A percentile compares a stretch with the other conserved stretches of the same genome.
phyloP scores from a whole-genome alignment of 169 alveolate species.

The Plasmodium inui region DNA sequence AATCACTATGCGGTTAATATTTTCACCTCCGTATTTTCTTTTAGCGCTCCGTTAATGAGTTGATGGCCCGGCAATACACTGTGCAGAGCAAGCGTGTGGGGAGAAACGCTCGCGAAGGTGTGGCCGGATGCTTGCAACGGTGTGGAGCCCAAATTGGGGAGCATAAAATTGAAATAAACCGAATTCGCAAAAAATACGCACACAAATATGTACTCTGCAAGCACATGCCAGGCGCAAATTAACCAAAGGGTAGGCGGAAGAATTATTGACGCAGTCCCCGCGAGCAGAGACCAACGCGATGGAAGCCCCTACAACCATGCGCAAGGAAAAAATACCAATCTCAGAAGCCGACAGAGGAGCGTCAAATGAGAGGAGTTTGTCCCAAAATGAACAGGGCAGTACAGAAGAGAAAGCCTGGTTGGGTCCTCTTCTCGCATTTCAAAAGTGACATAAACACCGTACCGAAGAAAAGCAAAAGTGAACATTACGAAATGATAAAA shows the following conservation, averaged over 20 bases:
- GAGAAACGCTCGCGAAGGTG: not conserved
- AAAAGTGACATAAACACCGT: constrained; percentile 18
- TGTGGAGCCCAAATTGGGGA: not conserved
- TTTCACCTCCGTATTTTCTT: not conserved
- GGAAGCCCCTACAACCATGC: not conserved
- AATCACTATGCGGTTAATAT: not conserved
- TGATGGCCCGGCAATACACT: not conserved
- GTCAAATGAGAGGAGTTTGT: not conserved
- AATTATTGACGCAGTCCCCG: not conserved
- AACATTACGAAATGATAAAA: constrained; percentile 25
- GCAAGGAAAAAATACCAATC: not conserved
- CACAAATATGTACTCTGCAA: not conserved
- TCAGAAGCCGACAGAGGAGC: not conserved
- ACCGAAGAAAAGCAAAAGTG: constrained; percentile 1
- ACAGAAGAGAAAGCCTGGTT: not conserved
- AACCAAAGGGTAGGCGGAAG: not conserved
- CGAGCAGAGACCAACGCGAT: not conserved
- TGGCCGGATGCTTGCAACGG: not conserved
- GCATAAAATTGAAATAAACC: not conserved
- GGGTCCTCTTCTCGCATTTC: not conserved
- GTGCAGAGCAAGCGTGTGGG: not conserved
- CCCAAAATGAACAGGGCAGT: constrained; percentile 13
- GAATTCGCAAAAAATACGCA: not conserved
- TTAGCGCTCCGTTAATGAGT: not conserved
- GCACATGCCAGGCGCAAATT: not conserved